A percentile compares a stretch with the other conserved stretches of the same genome.
phyloP scores from a whole-genome alignment of 371 early-diverging fungal genomes.

The Polyrhizophydium stewartii region DNA sequence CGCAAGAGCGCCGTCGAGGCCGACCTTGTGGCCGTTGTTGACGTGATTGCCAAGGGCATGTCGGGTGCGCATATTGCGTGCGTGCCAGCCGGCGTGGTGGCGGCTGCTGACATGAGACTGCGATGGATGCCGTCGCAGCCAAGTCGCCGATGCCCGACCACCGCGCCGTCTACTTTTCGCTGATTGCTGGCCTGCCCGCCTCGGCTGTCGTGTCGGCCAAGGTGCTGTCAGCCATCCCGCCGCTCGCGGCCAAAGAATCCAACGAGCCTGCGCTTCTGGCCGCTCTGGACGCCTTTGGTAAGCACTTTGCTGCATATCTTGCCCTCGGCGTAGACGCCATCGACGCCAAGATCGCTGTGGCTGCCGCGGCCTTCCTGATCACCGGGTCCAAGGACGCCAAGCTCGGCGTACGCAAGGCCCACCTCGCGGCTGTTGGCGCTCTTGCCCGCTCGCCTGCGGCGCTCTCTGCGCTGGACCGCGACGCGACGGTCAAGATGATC shows the following conservation, averaged over 20 bases:
- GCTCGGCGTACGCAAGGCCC: conserved; percentile 52
- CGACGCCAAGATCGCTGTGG: conserved; percentile 22
- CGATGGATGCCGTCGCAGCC: too few relatives aligned
- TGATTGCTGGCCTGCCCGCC: conserved; percentile 47
- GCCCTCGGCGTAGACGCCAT: not conserved
- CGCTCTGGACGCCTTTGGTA: conserved; percentile 59
- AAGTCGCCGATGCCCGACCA: conserved; percentile 57
- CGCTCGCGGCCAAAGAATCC: conserved; percentile 71
- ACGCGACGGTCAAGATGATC: conserved; percentile 1
- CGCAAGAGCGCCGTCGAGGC: conserved; percentile 42
- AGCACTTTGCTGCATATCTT: conserved; percentile 43
- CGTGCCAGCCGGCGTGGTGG: not conserved
- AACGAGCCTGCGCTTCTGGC: conserved; percentile 65
- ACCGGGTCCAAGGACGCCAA: conserved; percentile 58
- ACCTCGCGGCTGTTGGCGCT: conserved; percentile 10
- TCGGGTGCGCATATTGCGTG: too few relatives aligned
- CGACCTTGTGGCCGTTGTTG: conserved; percentile 55
- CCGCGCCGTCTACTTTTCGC: conserved; percentile 53
- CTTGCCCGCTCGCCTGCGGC: not conserved
- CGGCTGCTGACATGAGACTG: not conserved
- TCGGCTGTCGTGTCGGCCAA: conserved; percentile 57
- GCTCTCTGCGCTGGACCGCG: not conserved
- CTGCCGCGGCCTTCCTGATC: conserved; percentile 44
- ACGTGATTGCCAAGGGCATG: conserved; percentile 52
- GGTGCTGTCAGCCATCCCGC: conserved; percentile 55